phyloP scores from a whole-genome alignment of 768 basidiomycete species.

The Tulasnella sp. region DNA sequence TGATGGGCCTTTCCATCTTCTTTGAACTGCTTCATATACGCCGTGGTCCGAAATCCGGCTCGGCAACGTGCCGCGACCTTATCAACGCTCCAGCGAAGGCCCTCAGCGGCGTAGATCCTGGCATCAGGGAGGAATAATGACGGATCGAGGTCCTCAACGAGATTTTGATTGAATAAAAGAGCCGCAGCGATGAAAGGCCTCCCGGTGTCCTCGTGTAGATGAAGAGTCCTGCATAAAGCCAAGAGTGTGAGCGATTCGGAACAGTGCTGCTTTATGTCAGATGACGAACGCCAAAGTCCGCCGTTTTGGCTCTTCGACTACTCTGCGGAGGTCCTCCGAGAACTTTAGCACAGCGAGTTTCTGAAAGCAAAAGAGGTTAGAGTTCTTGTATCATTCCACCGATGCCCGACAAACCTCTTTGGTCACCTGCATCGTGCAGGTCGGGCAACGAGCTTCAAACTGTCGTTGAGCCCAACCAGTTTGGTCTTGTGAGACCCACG shows the following conservation, averaged over 20 bases:
- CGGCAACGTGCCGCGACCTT: background rate
- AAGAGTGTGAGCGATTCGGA: background rate
- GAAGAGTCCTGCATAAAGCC: background rate
- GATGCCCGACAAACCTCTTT: background rate
- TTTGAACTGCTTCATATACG: background rate
- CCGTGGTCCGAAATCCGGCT: background rate
- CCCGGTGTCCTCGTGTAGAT: background rate
- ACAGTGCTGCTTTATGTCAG: background rate
- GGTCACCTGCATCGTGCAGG: background rate
- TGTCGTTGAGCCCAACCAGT: background rate
- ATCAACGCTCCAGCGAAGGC: background rate
- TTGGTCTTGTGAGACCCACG: background rate
- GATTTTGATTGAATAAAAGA: background rate
- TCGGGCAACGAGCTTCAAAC: background rate
- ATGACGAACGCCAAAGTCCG: conserved; percentile 1
- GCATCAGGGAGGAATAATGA: background rate
- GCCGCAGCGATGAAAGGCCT: background rate
- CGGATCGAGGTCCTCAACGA: background rate
- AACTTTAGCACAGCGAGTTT: background rate
- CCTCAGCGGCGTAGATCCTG: background rate
- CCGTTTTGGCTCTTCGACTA: background rate
- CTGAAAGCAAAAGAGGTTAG: background rate
- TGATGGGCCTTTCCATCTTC: background rate
- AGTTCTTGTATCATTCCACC: background rate
- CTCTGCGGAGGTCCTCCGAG: background rate